Percentiles rank a stretch among this genome's conserved stretches.
Evolutionary conservation across 495 filamentous ascomycete genomes (phyloP).

Genomic region (Aspergillus bertholletiae): DNA sequence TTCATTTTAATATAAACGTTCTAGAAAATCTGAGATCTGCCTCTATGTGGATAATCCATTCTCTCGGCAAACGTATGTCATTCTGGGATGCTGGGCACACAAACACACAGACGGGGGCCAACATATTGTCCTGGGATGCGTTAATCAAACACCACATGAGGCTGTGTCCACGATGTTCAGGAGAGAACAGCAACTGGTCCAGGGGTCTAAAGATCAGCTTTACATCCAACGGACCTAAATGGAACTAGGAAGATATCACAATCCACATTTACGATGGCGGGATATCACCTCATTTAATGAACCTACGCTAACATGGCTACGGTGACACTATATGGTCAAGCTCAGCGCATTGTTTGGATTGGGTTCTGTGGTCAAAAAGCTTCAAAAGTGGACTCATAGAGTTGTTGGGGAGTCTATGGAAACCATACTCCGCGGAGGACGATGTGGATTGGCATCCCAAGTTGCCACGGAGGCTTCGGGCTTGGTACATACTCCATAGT

Average conservation of each 20-base stretch:
- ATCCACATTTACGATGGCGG: not conserved
- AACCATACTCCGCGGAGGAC: not conserved
- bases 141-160: not conserved
- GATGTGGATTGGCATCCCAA: not conserved
- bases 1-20: not conserved
- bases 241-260: not conserved
- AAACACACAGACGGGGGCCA: too few relatives aligned
- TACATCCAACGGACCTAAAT: not conserved
- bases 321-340: not conserved
- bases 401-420: too few relatives aligned
- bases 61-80: too few relatives aligned
- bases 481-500: not conserved
- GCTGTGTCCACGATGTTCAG: not conserved
- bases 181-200: not conserved
- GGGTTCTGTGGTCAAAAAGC: not conserved
- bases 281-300: conserved; percentile 1
- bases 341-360: not conserved
- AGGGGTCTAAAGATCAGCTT: not conserved
- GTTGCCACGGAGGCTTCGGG: not conserved
- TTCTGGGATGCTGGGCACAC: too few relatives aligned
- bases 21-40: not conserved
- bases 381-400: not conserved
- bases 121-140: not conserved
- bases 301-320: not conserved
- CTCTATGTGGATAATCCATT: not conserved